phyloP scores from a whole-genome alignment of 139 green algal genomes.

The Auxenochlorella protothecoides region DNA sequence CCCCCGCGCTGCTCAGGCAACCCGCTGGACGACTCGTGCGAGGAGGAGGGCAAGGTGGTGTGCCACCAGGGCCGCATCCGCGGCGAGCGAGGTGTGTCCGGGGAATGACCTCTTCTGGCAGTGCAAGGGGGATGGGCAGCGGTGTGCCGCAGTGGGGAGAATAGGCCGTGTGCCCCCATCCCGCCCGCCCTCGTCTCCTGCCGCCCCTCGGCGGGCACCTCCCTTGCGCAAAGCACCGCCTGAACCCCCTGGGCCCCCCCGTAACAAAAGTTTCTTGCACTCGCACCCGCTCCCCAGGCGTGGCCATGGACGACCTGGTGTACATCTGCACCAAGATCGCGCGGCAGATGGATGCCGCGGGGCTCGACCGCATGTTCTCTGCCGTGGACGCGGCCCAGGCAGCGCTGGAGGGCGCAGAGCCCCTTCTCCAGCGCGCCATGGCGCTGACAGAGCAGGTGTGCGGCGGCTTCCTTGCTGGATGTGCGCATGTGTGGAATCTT shows the following conservation, averaged over 20 bases:
- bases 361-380: conserved; percentile 63
- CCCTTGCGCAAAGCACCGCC: too few species aligned
- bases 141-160: too few species aligned
- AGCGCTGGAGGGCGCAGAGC: conserved; percentile 54
- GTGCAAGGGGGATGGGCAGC: too few species aligned
- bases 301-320: conserved; percentile 95
- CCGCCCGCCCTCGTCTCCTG: too few species aligned
- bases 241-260: too few species aligned
- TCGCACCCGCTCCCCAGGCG: conserved; percentile 25
- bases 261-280: too few species aligned
- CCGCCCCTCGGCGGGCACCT: too few species aligned
- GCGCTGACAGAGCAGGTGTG: conserved; percentile 41
- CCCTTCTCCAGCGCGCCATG: conserved; percentile 53
- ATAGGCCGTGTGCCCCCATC: too few species aligned
- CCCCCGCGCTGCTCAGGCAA: conserved; percentile 19
- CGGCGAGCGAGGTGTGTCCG: conserved; percentile 54
- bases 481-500: neutral
- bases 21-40: conserved; percentile 69
- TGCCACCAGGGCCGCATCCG: conserved; percentile 77
- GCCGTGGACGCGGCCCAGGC: conserved; percentile 59
- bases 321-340: conserved; percentile 83
- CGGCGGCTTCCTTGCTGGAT: neutral
- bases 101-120: neutral
- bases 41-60: conserved; percentile 80
- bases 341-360: conserved; percentile 70